Conservation (phyloP, 495 filamentous ascomycete species). For the Aspergillus cristatus region DNA sequence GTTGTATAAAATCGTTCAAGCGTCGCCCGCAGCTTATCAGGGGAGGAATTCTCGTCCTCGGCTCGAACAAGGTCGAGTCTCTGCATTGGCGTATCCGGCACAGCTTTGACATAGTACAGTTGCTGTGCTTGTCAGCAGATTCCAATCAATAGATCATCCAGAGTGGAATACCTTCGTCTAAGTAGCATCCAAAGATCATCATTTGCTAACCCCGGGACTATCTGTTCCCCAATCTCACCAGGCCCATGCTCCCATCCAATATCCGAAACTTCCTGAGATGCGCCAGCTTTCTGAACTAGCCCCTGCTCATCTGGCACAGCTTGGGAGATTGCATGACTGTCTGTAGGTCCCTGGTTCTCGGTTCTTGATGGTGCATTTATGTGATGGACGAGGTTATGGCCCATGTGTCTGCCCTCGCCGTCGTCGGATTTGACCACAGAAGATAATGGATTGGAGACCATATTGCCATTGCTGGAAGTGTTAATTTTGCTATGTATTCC, state of each 20-base stretch:
- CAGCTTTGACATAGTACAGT: constrained; percentile 79
- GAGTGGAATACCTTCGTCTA: constrained; percentile 55
- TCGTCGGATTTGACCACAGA: not conserved
- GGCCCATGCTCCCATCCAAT: constrained; percentile 63
- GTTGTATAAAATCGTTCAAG: constrained; percentile 84
- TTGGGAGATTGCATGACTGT: constrained; percentile 34
- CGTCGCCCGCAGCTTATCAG: constrained; percentile 72
- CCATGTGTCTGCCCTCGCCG: not conserved
- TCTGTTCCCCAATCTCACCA: constrained; percentile 44
- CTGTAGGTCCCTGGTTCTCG: constrained; percentile 17
- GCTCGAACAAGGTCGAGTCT: constrained; percentile 74
- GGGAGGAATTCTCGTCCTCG: constrained; percentile 76
- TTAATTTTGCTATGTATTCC: too few species aligned
- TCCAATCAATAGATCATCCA: constrained; percentile 1
- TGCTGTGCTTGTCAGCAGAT: constrained; percentile 43
- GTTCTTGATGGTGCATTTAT: not conserved
- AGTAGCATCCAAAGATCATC: constrained; percentile 77
- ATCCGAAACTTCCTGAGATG: constrained; percentile 44
- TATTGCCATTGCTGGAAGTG: too few species aligned
- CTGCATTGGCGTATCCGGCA: constrained; percentile 39
- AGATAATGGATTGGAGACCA: not conserved
- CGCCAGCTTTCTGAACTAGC: constrained; percentile 31
- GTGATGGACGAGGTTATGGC: not conserved
- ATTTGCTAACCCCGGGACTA: constrained; percentile 68
- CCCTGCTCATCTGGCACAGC: constrained; percentile 33